These are phyloP conservation scores for Xylaria cubensis DNA, from an alignment of 495 filamentous ascomycete species.

Conservation along the genomic window DNA sequence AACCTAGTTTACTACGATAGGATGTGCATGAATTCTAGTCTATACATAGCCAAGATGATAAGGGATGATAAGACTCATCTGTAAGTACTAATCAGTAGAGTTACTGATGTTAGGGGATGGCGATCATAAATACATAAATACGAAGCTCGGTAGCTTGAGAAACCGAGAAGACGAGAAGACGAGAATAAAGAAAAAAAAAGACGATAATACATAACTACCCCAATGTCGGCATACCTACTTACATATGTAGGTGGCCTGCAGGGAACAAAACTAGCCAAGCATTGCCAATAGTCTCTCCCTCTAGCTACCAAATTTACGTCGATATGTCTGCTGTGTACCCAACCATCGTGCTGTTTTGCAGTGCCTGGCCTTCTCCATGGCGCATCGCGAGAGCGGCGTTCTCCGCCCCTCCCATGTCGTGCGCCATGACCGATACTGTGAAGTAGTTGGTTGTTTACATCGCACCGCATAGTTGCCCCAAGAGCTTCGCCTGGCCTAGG, in stretches of 20 bases:
- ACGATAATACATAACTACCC: not conserved
- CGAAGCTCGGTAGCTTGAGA: too few relatives aligned
- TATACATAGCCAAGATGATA: conserved; percentile 16
- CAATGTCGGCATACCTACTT: not conserved
- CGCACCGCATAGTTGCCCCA: conserved; percentile 13
- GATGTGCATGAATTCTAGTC: not conserved
- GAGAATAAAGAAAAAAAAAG: not conserved
- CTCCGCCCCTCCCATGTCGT: conserved; percentile 7
- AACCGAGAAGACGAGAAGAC: not conserved
- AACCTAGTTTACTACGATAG: not conserved
- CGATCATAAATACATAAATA: not conserved
- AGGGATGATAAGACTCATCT: conserved; percentile 1
- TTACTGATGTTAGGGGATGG: not conserved
- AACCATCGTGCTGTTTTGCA: conserved; percentile 1
- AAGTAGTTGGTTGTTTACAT: not conserved
- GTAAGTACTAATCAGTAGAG: not conserved
- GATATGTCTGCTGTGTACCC: conserved; percentile 24
- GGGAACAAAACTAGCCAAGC: conserved; percentile 5
- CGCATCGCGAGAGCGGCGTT: conserved; percentile 21
- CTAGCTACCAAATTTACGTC: not conserved
- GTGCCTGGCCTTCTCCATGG: conserved; percentile 1
- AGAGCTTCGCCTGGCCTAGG: conserved; percentile 5
- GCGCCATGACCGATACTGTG: not conserved
- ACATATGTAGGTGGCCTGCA: not conserved
- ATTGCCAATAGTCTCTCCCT: conserved; percentile 4